Base-by-base conservation (phyloP, 108 stramenopile genomes). In the Aureococcus anophagefferens region DNA sequence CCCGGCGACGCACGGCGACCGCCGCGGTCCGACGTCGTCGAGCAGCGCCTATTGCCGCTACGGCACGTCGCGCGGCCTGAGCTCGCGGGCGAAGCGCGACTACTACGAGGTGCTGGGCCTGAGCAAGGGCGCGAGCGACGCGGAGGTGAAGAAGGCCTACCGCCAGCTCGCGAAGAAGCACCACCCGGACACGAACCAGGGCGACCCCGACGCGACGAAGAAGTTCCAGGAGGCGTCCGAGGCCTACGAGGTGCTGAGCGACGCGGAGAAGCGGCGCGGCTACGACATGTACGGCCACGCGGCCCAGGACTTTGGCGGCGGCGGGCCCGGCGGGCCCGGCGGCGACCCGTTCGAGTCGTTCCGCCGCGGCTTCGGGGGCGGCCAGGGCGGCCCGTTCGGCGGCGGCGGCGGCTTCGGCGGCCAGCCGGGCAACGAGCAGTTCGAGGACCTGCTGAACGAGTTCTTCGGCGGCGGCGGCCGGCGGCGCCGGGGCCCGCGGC, bases 191-290 rank as follows among this genome's bases (percentile, higher is more conserved):
- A 84, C 91, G 25, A 95, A 94, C 77, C 78, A 87, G 83, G 91
- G 76, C 68, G 77, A 83, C 36, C 72, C 78, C 0, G 63, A 69
- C 33, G 81, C 83, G 85, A 91, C 74, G 76, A 76, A 89, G 33
- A 91, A 91, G 76, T 92, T 92, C 81, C 92, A 93, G 73, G 90
- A 93, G 72, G 91, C 80, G 17, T 90, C 89, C 29, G 92, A 93
- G 84, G 97, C 97, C 25, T 96, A 98, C 73, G 97, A 98, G 84
- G 87, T 93, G 32, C 86, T 98, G 45, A 86, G 89, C n/a, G 91
- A 94, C 80, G 85, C 85, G 21, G 81, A 93, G 46, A 86, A 92
- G 81, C 88, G 94, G 30, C 66, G 86, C 74, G 75, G 88, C 66
- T 95, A 95, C 80, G 90, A 95, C 77, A 72, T 84, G 64, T 95